Evolutionary conservation across 306 rosid species (phyloP).

Genomic region (Trichosanthes cucumerina): DNA sequence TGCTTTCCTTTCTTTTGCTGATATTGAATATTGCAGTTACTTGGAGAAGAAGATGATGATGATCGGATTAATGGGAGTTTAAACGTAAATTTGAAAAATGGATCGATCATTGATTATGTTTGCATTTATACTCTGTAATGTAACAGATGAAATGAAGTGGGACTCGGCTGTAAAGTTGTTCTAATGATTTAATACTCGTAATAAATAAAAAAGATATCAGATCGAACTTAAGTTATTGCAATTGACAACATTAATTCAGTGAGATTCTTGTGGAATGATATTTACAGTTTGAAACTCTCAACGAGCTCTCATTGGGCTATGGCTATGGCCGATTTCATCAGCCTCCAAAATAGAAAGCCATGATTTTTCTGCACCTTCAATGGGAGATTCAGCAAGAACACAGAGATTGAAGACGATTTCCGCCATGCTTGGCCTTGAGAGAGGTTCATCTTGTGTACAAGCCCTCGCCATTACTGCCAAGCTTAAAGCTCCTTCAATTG

Average conservation of each 20-base stretch:
- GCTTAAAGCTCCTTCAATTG: constrained; percentile 46
- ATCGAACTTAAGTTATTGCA: background rate
- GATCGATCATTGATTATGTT: background rate
- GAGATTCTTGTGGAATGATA: background rate
- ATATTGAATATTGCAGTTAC: background rate
- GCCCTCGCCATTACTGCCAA: constrained; percentile 51
- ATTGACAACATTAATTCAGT: background rate
- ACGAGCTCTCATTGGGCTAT: constrained; percentile 19
- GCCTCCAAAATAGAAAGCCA: constrained; percentile 11
- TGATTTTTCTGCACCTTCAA: background rate
- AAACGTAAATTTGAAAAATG: background rate
- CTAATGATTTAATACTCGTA: background rate
- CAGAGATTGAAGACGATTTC: constrained; percentile 47
- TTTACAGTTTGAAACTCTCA: constrained; percentile 23
- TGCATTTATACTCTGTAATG: background rate
- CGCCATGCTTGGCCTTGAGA: constrained; percentile 45
- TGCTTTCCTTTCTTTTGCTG: no score
- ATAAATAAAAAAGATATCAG: background rate
- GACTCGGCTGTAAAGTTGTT: background rate
- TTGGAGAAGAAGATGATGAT: background rate
- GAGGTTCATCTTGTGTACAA: constrained; percentile 36
- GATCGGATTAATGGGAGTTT: background rate
- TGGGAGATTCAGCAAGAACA: constrained; percentile 27
- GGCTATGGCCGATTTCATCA: constrained; percentile 15
- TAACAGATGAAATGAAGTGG: constrained; percentile 1